Evolutionary conservation across 768 basidiomycete species (phyloP).

Genomic region (Mrakia frigida): DNA sequence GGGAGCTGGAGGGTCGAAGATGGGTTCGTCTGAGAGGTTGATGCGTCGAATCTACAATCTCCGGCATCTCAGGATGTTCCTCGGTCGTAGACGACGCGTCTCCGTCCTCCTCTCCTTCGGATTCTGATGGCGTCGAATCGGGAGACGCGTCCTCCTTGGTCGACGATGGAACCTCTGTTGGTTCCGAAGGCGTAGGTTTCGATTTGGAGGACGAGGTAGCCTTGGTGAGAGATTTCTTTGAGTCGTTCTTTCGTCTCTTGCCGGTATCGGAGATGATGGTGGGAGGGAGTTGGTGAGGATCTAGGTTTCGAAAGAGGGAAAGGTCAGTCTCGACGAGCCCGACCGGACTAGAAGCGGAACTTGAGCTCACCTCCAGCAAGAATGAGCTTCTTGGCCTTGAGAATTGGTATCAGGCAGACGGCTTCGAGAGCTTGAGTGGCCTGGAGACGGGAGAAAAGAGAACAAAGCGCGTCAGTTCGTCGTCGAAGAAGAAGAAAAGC

Average conservation of each 20-base stretch:
- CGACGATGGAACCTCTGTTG: not conserved
- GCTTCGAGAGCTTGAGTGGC: constrained; percentile 96
- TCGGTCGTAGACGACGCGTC: not conserved
- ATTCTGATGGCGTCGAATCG: not conserved
- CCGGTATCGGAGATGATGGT: constrained; percentile 62
- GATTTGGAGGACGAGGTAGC: constrained; percentile 11
- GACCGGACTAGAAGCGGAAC: constrained; percentile 55
- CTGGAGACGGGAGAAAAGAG: not conserved
- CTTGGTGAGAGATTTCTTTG: constrained; percentile 38
- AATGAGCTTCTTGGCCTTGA: constrained; percentile 70
- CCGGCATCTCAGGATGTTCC: not conserved
- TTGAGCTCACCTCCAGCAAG: constrained; percentile 32
- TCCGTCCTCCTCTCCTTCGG: not conserved
- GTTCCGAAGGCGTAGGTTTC: not conserved
- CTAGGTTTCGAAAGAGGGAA: not conserved
- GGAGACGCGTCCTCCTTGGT: not conserved
- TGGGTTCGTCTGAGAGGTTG: not conserved
- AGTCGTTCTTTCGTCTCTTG: constrained; percentile 35
- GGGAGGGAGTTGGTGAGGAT: constrained; percentile 63
- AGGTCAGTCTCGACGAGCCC: not conserved
- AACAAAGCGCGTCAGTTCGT: not conserved
- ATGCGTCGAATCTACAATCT: not conserved
- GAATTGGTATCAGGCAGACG: constrained; percentile 73
- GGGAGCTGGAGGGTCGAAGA: constrained; percentile 60
- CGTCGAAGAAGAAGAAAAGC: not conserved